Evolutionary conservation across 2,329 filamentous ascomycete genomes (phyloP).

Genomic region (Dactylellina cionopaga): DNA sequence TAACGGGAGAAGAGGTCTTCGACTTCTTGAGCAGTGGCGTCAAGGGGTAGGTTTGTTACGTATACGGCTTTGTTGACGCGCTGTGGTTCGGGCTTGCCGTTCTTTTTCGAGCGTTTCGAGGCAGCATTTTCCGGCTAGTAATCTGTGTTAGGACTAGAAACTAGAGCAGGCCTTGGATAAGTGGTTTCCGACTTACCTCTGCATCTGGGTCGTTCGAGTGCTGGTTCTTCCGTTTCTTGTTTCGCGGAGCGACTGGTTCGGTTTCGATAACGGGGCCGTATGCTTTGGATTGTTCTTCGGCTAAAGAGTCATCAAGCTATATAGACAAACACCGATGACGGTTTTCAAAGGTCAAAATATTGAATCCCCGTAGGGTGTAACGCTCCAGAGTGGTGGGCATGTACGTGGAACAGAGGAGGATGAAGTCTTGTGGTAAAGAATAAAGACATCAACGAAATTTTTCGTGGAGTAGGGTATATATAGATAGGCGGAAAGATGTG

Average conservation of each 20-base stretch:
- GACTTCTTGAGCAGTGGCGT: slow-evolving; percentile 82
- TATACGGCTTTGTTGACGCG: slow-evolving; percentile 88
- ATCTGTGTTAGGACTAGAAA: not conserved
- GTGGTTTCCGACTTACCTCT: slow-evolving; percentile 60
- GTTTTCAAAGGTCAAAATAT: slow-evolving; percentile 40
- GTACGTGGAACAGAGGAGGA: slow-evolving; percentile 7
- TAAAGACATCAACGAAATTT: slow-evolving; percentile 46
- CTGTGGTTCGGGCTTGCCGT: slow-evolving; percentile 54
- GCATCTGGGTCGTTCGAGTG: slow-evolving; percentile 59
- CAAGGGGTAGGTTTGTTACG: slow-evolving; percentile 83
- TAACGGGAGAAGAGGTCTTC: slow-evolving; percentile 85
- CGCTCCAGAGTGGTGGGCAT: not conserved
- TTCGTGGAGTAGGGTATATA: slow-evolving; percentile 32
- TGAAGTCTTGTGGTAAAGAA: slow-evolving; percentile 24
- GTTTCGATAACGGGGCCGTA: slow-evolving; percentile 69
- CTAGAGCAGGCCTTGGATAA: too few relatives aligned
- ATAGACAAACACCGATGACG: slow-evolving; percentile 46
- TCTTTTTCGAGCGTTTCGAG: slow-evolving; percentile 61
- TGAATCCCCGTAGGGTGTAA: slow-evolving; percentile 34
- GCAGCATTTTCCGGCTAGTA: slow-evolving; percentile 60
- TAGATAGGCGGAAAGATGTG: not conserved
- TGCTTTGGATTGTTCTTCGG: slow-evolving; percentile 71
- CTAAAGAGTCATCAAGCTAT: slow-evolving; percentile 70
- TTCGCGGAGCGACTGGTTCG: slow-evolving; percentile 64
- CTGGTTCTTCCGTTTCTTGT: slow-evolving; percentile 66